Percentiles rank a stretch among this genome's conserved stretches.
Conservation (phyloP, 177 flowering plant species). For the Telopea speciosissima region DNA sequence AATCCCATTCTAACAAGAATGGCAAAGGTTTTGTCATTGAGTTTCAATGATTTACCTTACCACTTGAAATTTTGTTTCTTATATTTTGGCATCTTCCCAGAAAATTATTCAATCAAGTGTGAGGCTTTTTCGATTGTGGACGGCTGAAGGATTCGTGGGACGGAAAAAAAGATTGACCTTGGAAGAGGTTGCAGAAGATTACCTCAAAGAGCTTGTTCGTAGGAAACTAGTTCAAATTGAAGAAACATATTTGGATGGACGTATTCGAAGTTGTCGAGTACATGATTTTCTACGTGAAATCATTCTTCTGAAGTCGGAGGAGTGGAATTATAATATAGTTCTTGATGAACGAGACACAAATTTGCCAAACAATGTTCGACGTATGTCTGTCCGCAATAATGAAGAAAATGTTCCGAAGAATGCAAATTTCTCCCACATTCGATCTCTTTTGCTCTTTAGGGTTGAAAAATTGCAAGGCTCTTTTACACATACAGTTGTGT, state of each 20-base stretch:
- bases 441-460: too few relatives aligned
- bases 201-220: constrained; percentile 8
- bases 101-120: constrained; percentile 1
- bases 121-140: constrained; percentile 11
- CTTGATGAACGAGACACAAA: too few relatives aligned
- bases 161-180: not conserved
- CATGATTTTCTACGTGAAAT: not conserved
- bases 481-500: too few relatives aligned
- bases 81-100: constrained; percentile 5
- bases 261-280: constrained; percentile 5
- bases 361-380: too few relatives aligned
- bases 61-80: too few relatives aligned
- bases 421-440: too few relatives aligned
- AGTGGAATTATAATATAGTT: not conserved
- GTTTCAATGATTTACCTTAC: constrained; percentile 6
- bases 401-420: too few relatives aligned
- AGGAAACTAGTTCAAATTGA: constrained; percentile 9
- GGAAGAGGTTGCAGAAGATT: constrained; percentile 8
- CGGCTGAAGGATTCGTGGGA: constrained; percentile 10
- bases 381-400: too few relatives aligned
- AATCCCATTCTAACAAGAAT: not conserved
- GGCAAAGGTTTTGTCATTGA: not conserved
- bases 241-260: not conserved
- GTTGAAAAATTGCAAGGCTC: too few relatives aligned
- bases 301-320: not conserved